These are phyloP conservation scores for Chalciporus sp. DNA, from an alignment of 1,284 basidiomycete species.

Conservation along the genomic window DNA sequence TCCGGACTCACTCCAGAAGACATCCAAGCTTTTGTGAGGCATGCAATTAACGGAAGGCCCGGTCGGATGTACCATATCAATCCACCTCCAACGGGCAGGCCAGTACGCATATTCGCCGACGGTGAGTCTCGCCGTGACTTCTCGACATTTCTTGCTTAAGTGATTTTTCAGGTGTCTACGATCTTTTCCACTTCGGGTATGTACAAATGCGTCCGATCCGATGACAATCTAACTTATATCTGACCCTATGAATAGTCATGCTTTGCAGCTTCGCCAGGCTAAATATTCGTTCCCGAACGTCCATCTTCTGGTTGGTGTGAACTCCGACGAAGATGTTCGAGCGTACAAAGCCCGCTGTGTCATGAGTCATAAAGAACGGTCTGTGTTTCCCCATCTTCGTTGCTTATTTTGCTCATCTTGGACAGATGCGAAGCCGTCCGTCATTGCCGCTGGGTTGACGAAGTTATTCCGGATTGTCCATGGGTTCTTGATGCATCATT, in stretches of 20 bases:
- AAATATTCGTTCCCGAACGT: slow-evolving; percentile 91
- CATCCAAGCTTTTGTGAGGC: slow-evolving; percentile 69
- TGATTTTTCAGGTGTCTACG: slow-evolving; percentile 73
- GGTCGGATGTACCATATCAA: slow-evolving; percentile 83
- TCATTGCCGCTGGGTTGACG: slow-evolving; percentile 97
- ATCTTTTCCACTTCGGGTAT: slow-evolving; percentile 93
- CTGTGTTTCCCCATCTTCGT: slow-evolving; percentile 16
- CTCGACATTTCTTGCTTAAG: slow-evolving; percentile 16
- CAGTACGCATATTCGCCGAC: slow-evolving; percentile 93
- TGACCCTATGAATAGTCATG: slow-evolving; percentile 55
- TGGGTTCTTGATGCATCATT: slow-evolving; percentile 90
- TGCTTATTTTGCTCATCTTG: slow-evolving; percentile 19
- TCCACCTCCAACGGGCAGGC: slow-evolving; percentile 75
- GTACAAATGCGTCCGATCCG: slow-evolving; percentile 19
- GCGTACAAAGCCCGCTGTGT: slow-evolving; percentile 80
- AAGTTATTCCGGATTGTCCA: slow-evolving; percentile 92
- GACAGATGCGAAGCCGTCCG: slow-evolving; percentile 79
- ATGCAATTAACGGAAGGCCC: slow-evolving; percentile 66
- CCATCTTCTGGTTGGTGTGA: slow-evolving; percentile 88
- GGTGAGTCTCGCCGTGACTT: slow-evolving; percentile 45
- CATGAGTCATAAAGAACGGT: slow-evolving; percentile 88
- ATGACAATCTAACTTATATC: slow-evolving; percentile 11
- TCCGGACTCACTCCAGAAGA: slow-evolving; percentile 67
- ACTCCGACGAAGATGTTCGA: slow-evolving; percentile 79
- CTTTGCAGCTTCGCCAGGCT: slow-evolving; percentile 92